A percentile compares a stretch with the other conserved stretches of the same genome.
Conservation (phyloP, 2,329 filamentous ascomycete genomes). For the Aspergillus neoniger region DNA sequence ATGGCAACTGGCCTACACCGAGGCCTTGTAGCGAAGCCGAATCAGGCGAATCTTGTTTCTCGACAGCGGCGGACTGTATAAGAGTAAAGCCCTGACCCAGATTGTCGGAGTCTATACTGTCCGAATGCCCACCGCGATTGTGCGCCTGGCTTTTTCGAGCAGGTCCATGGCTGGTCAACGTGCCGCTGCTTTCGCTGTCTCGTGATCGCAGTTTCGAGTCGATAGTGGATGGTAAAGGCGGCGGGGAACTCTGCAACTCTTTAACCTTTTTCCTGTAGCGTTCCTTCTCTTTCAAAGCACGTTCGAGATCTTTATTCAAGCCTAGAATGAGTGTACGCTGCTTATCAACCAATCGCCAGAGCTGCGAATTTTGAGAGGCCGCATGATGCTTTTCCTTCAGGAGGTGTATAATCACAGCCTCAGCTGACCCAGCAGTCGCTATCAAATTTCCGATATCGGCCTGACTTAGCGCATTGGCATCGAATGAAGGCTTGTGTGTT, state of each 20-base stretch:
- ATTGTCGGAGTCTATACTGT: neutral
- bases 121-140: neutral
- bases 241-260: constrained; percentile 61
- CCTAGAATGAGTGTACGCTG: constrained; percentile 91
- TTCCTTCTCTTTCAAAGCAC: constrained; percentile 90
- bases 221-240: constrained; percentile 33
- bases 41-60: neutral
- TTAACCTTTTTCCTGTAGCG: constrained; percentile 89
- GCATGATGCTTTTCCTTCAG: constrained; percentile 90
- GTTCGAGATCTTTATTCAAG: constrained; percentile 90
- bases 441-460: constrained; percentile 79
- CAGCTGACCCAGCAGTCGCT: constrained; percentile 80
- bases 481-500: constrained; percentile 60
- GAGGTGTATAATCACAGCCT: constrained; percentile 84
- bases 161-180: neutral
- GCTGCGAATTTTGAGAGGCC: constrained; percentile 82
- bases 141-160: neutral
- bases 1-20: constrained; percentile 3
- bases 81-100: neutral
- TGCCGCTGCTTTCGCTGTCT: constrained; percentile 14
- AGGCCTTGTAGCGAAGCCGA: constrained; percentile 11
- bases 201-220: constrained; percentile 14
- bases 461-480: constrained; percentile 58
- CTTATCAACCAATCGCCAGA: constrained; percentile 96
- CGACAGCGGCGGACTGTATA: neutral